Evolutionary conservation across 345 rosid species (phyloP).

Genomic region (Firmiana major): DNA sequence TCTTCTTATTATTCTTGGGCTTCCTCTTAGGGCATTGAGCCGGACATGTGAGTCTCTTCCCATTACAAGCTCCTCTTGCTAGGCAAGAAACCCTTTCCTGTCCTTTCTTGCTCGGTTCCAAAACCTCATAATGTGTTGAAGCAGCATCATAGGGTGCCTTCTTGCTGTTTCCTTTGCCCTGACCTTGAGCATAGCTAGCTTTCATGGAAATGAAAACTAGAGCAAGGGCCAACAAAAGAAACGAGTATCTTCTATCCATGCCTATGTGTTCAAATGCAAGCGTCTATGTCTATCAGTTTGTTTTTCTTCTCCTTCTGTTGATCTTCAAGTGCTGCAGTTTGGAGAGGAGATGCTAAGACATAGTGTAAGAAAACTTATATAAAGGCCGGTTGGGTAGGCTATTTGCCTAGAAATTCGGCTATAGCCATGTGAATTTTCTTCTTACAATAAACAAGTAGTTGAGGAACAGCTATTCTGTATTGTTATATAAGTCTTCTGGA

Average conservation of each 20-base stretch:
- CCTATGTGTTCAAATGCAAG: not conserved
- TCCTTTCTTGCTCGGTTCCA: constrained; percentile 33
- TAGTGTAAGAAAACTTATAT: not conserved
- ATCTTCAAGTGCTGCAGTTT: not conserved
- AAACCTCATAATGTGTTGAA: constrained; percentile 31
- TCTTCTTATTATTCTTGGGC: constrained; percentile 57
- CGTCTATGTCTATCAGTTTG: not conserved
- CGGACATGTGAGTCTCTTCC: constrained; percentile 55
- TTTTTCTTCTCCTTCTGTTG: not conserved
- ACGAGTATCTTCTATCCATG: constrained; percentile 16
- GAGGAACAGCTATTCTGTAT: not conserved
- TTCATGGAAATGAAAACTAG: constrained; percentile 20
- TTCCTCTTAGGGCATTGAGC: constrained; percentile 62
- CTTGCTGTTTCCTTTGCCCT: constrained; percentile 7
- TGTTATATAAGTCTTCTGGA: not conserved
- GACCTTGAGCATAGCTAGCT: constrained; percentile 20
- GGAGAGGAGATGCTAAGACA: not conserved
- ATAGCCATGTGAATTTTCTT: constrained; percentile 6
- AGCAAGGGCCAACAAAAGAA: constrained; percentile 19
- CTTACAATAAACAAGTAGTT: not conserved
- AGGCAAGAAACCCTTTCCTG: constrained; percentile 49
- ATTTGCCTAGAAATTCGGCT: not conserved
- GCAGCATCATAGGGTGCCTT: constrained; percentile 16
- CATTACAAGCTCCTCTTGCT: constrained; percentile 34
- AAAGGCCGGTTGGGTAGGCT: not conserved